Percentiles rank a stretch among this genome's conserved stretches.
These are phyloP conservation scores for Coemansia sp. DNA, from an alignment of 192 early-diverging fungal species.

Conservation along the genomic window DNA sequence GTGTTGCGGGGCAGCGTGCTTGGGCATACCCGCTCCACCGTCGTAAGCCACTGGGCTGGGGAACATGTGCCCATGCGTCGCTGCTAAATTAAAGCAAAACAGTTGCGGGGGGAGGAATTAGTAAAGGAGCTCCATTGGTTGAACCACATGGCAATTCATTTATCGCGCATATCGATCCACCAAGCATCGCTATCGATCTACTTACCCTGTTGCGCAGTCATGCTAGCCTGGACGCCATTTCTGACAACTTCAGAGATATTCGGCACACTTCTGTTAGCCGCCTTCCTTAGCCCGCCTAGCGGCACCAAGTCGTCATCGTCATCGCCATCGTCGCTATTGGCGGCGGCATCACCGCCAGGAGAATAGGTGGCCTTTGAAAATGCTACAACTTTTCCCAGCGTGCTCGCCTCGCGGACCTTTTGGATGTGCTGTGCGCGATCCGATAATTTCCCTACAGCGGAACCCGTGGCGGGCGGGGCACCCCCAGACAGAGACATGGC, in stretches of 20 bases:
- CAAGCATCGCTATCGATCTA: background rate
- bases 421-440: conserved; percentile 50
- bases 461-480: background rate
- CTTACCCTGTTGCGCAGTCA: background rate
- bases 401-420: conserved; percentile 47
- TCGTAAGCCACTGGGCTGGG: background rate
- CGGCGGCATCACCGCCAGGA: background rate
- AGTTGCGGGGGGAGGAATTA: background rate
- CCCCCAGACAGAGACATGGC: conserved; percentile 29
- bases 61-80: background rate
- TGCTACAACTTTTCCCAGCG: conserved; percentile 28
- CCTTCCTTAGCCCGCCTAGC: conserved; percentile 36
- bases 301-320: conserved; percentile 39
- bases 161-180: background rate
- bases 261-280: background rate
- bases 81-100: conserved; percentile 6
- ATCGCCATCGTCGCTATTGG: conserved; percentile 11
- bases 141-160: background rate
- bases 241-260: background rate
- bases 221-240: background rate
- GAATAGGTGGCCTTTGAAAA: conserved; percentile 10
- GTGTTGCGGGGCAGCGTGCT: background rate
- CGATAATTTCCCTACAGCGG: conserved; percentile 11
- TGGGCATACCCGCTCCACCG: background rate
- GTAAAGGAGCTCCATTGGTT: background rate